Evolutionary conservation across 208 protist genomes (phyloP).

Genomic region (Leishmania braziliensis): DNA sequence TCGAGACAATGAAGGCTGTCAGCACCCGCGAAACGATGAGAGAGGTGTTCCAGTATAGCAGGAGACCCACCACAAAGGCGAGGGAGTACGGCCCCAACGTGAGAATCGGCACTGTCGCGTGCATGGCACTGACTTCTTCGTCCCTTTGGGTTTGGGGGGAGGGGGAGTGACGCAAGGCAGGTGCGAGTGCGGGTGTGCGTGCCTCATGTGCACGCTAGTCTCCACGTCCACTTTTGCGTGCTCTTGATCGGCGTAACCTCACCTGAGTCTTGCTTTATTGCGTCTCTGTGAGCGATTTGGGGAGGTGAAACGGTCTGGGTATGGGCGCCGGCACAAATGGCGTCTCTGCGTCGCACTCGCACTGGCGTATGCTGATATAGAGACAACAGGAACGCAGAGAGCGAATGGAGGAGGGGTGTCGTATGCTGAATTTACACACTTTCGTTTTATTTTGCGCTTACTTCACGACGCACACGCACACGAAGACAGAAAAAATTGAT

Average conservation of each 20-base stretch:
- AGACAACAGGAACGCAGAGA: background rate
- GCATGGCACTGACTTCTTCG: constrained; percentile 8
- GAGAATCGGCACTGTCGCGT: constrained; percentile 9
- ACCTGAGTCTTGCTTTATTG: background rate
- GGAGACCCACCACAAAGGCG: constrained; percentile 17
- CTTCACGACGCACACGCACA: background rate
- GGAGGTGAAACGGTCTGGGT: background rate
- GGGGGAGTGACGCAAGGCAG: background rate
- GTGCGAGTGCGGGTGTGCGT: background rate
- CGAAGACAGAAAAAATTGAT: background rate
- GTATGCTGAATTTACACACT: background rate
- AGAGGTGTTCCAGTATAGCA: constrained; percentile 68
- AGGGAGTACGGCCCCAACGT: constrained; percentile 21
- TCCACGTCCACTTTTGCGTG: background rate
- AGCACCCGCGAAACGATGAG: constrained; percentile 27
- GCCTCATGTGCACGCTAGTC: background rate
- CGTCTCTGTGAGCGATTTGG: background rate
- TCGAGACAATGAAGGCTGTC: constrained; percentile 26
- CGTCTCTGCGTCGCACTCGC: background rate
- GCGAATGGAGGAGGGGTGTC: background rate
- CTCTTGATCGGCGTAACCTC: background rate
- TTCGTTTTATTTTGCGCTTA: background rate
- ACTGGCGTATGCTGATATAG: background rate
- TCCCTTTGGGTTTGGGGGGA: background rate
- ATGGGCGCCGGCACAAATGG: background rate